These are phyloP conservation scores for Botryotinia convoluta DNA, from an alignment of 2,329 filamentous ascomycete genomes.

Conservation along the genomic window DNA sequence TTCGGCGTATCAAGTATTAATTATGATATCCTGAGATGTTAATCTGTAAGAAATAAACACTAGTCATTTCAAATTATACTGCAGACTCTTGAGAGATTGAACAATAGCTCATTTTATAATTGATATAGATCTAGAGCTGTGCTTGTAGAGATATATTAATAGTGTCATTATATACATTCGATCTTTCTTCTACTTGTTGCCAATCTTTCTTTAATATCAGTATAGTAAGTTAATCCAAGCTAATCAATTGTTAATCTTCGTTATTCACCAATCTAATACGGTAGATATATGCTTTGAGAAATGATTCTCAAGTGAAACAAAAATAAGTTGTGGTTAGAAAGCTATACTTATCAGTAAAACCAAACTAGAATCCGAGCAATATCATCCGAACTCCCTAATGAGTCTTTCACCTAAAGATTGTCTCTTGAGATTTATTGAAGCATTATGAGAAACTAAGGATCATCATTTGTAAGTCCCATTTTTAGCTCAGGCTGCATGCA, in stretches of 20 bases:
- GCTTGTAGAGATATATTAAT: no score
- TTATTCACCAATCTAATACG: neutral
- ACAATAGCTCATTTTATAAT: no score
- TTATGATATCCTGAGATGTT: neutral
- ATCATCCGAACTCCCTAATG: neutral
- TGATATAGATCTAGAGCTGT: no score
- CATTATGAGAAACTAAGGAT: rapidly evolving
- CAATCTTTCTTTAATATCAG: no score
- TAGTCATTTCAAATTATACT: neutral
- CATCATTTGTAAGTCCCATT: neutral
- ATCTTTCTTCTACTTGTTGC: no score
- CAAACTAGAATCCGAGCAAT: neutral
- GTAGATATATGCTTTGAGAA: neutral
- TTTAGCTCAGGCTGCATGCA: neutral
- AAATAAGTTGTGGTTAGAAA: neutral
- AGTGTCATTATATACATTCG: no score
- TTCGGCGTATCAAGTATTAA: neutral
- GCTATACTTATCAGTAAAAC: neutral
- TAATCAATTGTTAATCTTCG: no score
- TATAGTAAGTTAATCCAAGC: no score
- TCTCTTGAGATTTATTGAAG: neutral
- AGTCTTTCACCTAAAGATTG: neutral
- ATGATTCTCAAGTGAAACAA: neutral
- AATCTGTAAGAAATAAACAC: neutral
- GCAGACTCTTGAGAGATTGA: no score